Conservation (phyloP, 1,284 basidiomycete genomes). For the Hemileia vastatrix region DNA sequence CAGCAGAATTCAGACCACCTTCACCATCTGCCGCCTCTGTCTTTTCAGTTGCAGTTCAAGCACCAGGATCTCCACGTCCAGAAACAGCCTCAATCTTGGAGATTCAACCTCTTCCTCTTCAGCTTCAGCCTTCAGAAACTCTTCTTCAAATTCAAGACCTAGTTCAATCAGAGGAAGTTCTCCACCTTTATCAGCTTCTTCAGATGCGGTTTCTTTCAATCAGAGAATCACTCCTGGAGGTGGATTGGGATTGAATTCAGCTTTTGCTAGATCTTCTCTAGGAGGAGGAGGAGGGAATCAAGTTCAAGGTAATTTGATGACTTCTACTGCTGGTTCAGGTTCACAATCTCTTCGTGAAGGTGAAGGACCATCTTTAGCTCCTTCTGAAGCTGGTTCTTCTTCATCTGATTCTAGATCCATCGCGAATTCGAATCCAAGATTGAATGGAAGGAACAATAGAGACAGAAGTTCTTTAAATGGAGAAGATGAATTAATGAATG, state of each 20-base stretch:
- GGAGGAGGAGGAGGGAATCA: neutral
- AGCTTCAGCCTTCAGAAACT: neutral
- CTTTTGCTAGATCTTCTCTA: neutral
- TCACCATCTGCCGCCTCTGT: no score
- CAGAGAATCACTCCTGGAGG: neutral
- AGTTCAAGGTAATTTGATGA: no score
- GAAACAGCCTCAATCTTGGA: neutral
- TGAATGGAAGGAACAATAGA: no score
- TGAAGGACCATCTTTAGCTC: neutral
- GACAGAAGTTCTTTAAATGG: neutral
- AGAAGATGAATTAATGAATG: neutral
- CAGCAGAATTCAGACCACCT: no score
- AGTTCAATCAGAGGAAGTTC: neutral
- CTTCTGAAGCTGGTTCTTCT: neutral
- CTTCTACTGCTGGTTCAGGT: neutral
- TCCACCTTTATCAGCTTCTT: neutral
- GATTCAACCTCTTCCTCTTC: neutral
- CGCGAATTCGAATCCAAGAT: neutral
- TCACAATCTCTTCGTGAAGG: neutral
- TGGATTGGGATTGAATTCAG: neutral
- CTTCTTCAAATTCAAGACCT: neutral
- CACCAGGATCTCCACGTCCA: constrained; percentile 32
- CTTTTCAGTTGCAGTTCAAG: no score
- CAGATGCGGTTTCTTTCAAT: neutral
- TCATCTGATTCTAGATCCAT: neutral